Evolutionary conservation across 2,329 filamentous ascomycete species (phyloP).

Genomic region (Thyridium curvatum): DNA sequence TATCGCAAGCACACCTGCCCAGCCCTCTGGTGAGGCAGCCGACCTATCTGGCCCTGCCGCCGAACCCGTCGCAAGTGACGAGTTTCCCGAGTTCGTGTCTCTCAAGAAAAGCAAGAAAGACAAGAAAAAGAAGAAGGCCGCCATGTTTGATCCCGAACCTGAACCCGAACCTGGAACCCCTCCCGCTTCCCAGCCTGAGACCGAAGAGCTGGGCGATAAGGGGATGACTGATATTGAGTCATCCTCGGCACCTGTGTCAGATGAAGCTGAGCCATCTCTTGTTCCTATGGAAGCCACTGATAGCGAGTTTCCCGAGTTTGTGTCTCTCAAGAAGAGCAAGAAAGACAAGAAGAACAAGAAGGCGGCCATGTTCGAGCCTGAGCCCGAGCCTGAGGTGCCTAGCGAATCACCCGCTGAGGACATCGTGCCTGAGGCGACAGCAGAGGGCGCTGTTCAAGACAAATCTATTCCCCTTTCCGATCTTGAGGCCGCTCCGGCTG

Average conservation of each 20-base stretch:
- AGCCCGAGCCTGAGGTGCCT: constrained; percentile 5
- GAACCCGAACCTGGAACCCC: neutral
- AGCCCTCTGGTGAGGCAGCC: too few species aligned
- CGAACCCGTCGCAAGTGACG: too few species aligned
- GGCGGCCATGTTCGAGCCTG: constrained; percentile 10
- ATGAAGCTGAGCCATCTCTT: neutral
- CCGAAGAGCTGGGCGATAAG: too few species aligned
- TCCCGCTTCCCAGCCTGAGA: neutral
- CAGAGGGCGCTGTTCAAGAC: too few species aligned
- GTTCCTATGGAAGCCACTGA: neutral
- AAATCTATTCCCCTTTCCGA: too few species aligned
- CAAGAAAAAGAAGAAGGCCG: constrained; percentile 6
- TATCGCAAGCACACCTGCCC: too few species aligned
- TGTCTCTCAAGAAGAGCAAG: constrained; percentile 20
- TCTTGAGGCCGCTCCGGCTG: too few species aligned
- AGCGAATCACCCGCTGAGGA: constrained; percentile 3
- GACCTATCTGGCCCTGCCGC: too few species aligned
- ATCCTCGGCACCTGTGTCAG: too few species aligned
- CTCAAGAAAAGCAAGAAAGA: constrained; percentile 6
- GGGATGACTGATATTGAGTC: too few species aligned
- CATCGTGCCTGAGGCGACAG: neutral
- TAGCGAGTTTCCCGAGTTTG: constrained; percentile 13
- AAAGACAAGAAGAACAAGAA: constrained; percentile 27
- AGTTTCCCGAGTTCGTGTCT: neutral
- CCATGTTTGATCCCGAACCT: neutral